A percentile compares a stretch with the other conserved stretches of the same genome.
Evolutionary conservation across 2,329 filamentous ascomycete species (phyloP).

Genomic region (Taxawa tesnikishii): DNA sequence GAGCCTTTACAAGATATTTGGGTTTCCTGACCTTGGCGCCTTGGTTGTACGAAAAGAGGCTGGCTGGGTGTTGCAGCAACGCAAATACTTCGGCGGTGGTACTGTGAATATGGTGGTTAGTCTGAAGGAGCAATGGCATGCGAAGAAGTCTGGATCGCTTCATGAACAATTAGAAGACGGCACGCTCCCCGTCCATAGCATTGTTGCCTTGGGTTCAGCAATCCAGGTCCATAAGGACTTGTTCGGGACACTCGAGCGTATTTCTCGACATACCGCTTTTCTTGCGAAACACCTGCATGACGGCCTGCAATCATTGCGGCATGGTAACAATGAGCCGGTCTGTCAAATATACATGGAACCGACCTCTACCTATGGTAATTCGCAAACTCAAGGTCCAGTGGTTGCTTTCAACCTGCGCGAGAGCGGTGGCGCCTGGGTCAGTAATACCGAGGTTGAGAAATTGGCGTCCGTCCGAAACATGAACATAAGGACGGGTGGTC

Average conservation of each 20-base stretch:
- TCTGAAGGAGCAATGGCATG: slow-evolving; percentile 68
- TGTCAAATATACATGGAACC: slow-evolving; percentile 52
- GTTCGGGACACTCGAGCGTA: slow-evolving; percentile 52
- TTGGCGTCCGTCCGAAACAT: slow-evolving; percentile 67
- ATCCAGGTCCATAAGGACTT: slow-evolving; percentile 56
- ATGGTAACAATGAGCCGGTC: slow-evolving; percentile 54
- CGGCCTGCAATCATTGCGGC: slow-evolving; percentile 47
- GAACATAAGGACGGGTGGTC: slow-evolving; percentile 73
- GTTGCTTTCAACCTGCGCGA: slow-evolving; percentile 74
- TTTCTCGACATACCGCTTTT: slow-evolving; percentile 59
- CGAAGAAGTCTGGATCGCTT: slow-evolving; percentile 53
- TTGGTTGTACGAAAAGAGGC: slow-evolving; percentile 68
- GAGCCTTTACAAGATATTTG: slow-evolving; percentile 95
- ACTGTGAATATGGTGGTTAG: slow-evolving; percentile 80
- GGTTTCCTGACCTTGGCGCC: slow-evolving; percentile 82
- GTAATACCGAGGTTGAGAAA: slow-evolving; percentile 78
- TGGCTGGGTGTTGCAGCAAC: slow-evolving; percentile 45
- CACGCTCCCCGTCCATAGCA: slow-evolving; percentile 80
- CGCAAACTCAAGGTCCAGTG: slow-evolving; percentile 53
- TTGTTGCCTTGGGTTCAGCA: slow-evolving; percentile 71
- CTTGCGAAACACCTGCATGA: slow-evolving; percentile 49
- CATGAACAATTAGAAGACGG: slow-evolving; percentile 86
- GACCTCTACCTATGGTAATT: slow-evolving; percentile 27
- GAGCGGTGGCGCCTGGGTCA: slow-evolving; percentile 59
- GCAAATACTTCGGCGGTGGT: slow-evolving; percentile 84